A percentile compares a stretch with the other conserved stretches of the same genome.
phyloP scores from a whole-genome alignment of 441 rosid genomes.

The Eruca vesicaria region DNA sequence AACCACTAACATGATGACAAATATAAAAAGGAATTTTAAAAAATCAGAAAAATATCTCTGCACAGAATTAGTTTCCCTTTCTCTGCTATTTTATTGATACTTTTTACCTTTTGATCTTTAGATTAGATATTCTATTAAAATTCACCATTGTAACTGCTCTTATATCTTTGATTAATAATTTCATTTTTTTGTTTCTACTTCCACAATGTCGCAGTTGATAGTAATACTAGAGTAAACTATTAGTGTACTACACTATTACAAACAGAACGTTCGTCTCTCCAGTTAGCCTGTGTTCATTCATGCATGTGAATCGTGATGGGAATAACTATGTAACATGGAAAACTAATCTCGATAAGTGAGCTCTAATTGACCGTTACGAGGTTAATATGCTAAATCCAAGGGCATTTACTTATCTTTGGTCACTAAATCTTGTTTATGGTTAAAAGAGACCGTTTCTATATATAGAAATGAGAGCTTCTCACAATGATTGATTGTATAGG shows the following conservation, averaged over 20 bases:
- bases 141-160: too few relatives aligned
- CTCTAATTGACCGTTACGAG: constrained; percentile 13
- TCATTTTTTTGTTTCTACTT: not conserved
- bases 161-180: not conserved
- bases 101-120: too few relatives aligned
- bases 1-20: too few relatives aligned
- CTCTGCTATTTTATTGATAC: too few relatives aligned
- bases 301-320: constrained; percentile 12
- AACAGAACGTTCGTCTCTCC: not conserved
- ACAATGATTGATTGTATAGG: not conserved
- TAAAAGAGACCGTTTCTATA: not conserved
- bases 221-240: not conserved
- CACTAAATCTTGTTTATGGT: not conserved
- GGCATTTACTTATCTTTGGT: constrained; percentile 1
- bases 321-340: not conserved
- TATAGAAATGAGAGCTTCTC: constrained; percentile 2
- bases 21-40: too few relatives aligned
- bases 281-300: not conserved
- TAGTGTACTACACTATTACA: not conserved
- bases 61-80: too few relatives aligned
- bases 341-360: constrained; percentile 5
- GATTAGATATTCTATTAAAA: too few relatives aligned
- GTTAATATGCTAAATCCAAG: constrained; percentile 11
- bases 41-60: too few relatives aligned
- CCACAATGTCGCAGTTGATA: not conserved